These are phyloP conservation scores for Penicillium sp. DNA, from an alignment of 2,329 filamentous ascomycete genomes.

Conservation along the genomic window DNA sequence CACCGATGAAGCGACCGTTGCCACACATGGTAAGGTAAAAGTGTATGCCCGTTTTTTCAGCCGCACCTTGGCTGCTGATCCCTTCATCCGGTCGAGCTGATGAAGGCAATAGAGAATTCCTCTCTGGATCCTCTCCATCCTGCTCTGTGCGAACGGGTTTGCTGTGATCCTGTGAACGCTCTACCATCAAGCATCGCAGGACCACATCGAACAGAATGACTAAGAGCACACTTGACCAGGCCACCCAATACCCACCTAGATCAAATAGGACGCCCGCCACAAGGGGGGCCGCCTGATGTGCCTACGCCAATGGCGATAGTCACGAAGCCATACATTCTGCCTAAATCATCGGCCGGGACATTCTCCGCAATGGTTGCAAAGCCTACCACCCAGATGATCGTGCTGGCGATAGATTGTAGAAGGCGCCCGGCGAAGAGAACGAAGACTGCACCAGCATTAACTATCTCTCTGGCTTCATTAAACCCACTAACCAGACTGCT, in stretches of 20 bases:
- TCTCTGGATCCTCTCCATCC: background rate
- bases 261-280: conserved; percentile 30
- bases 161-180: background rate
- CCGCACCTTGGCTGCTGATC: background rate
- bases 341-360: conserved; percentile 27
- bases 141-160: background rate
- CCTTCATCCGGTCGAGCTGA: background rate
- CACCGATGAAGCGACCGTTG: conserved; percentile 44
- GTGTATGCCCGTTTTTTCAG: conserved; percentile 4
- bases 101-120: background rate
- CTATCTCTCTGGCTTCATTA: too few relatives aligned
- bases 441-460: conserved; percentile 12
- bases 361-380: conserved; percentile 29
- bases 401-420: conserved; percentile 28
- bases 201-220: conserved; percentile 30
- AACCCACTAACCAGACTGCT: too few relatives aligned
- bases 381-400: conserved; percentile 32
- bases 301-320: conserved; percentile 28
- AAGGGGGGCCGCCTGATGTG: conserved; percentile 28
- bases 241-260: conserved; percentile 29
- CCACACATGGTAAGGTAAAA: conserved; percentile 43
- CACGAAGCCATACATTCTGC: conserved; percentile 27
- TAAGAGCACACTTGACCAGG: conserved; percentile 30
- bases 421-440: conserved; percentile 28
- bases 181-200: conserved; percentile 30